Evolutionary conservation across 805 yeast species (phyloP).

Genomic region (Zygotorulaspora florentina): DNA sequence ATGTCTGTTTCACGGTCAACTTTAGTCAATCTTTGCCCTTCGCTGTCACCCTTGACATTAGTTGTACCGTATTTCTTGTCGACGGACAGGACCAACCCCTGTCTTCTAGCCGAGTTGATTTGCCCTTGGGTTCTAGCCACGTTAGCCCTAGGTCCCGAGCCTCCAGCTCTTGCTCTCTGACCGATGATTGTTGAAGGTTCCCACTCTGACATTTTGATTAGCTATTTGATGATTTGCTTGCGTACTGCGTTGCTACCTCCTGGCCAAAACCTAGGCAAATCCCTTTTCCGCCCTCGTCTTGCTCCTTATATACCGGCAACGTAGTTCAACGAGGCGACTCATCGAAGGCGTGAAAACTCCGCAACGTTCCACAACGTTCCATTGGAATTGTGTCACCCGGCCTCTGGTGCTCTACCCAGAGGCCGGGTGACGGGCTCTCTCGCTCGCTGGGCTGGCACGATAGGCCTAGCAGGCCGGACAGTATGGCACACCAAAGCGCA

Average conservation of each 20-base stretch:
- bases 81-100: conserved; percentile 82
- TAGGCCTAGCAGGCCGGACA: too few relatives aligned
- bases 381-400: neutral
- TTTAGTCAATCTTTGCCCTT: conserved; percentile 92
- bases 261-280: neutral
- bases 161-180: conserved; percentile 80
- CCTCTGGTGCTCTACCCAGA: neutral
- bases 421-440: neutral
- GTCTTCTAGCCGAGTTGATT: conserved; percentile 90
- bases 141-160: conserved; percentile 78
- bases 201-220: conserved; percentile 53
- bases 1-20: conserved; percentile 92
- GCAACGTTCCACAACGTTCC: conserved; percentile 5
- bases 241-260: neutral
- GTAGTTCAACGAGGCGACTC: neutral
- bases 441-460: too few relatives aligned
- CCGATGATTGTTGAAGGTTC: conserved; percentile 88
- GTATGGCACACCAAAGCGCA: too few relatives aligned
- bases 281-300: neutral
- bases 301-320: conserved; percentile 8
- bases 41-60: conserved; percentile 65
- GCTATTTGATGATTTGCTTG: neutral
- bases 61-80: conserved; percentile 85
- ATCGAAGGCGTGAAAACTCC: neutral
- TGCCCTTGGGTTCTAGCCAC: conserved; percentile 77